Base-by-base conservation (phyloP, 148 eudicot genomes). In the Rhododendron molle region DNA sequence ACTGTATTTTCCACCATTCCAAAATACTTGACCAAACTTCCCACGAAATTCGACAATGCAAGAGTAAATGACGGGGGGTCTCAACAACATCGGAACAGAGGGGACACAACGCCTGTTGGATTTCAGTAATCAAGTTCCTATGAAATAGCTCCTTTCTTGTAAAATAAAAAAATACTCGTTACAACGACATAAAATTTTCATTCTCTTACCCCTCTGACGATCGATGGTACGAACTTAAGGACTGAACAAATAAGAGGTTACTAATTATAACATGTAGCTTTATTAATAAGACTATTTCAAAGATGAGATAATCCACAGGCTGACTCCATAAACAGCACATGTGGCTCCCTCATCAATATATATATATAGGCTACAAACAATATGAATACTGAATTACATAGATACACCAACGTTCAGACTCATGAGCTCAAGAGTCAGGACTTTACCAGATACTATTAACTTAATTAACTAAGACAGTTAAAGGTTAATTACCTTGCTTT, bases 281-380 rank as follows among this genome's bases (percentile, higher is more conserved):
- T n/a, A 69, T 69, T 69, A 28, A 69, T 21, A 79, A 38, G 36
- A 85, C 79, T 71, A 81, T 81, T 80, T 67, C n/a, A 78, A 78
- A 79, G 23, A 49, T 84, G 83, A n/a, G 86, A 58, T 81, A 21
- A 3, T 60, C 85, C 85, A 73, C 85, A 81, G 67, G 86, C 80
- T 58, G 82, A 87, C 58, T 43, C 83, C 89, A 81, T 65, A 88
- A 81, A 77, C 80, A 82, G 80, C 89, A 74, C 87, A 81, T 85
- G 85, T 40, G 83, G 83, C 60, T 81, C 26, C 28, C 62, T 32
- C 30, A 20, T 84, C 56, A 74, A 15, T 76, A 40, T 40, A 38
- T 38, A 38, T 40, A 23, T 50, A 84, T 30, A 26, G 85, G 80
- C 87, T 81, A 76, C 82, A 85, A 88, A 82, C 82, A 46, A 9